These are phyloP conservation scores for Mycosarcoma mackinlayi DNA, from an alignment of 1,284 basidiomycete species.

Conservation along the genomic window DNA sequence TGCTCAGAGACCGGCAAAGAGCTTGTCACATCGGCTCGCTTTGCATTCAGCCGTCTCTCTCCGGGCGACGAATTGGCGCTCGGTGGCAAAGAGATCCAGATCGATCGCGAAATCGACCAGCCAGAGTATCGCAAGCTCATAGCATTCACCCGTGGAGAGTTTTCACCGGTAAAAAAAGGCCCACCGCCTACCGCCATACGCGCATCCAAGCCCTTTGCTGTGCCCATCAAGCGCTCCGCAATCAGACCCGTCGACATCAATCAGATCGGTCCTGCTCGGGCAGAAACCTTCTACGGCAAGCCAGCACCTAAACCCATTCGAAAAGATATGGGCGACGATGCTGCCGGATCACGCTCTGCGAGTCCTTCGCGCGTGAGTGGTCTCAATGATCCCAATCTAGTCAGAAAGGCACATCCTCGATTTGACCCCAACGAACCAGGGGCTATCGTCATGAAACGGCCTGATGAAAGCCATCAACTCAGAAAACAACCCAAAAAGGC, in stretches of 20 bases:
- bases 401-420: constrained; percentile 31
- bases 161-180: constrained; percentile 27
- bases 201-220: constrained; percentile 33
- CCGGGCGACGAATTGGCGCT: constrained; percentile 54
- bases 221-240: constrained; percentile 29
- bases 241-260: constrained; percentile 45
- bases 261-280: constrained; percentile 32
- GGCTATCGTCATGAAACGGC: constrained; percentile 87
- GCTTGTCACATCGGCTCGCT: constrained; percentile 35
- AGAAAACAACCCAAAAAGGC: constrained; percentile 76
- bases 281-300: constrained; percentile 48
- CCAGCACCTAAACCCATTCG: constrained; percentile 12
- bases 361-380: constrained; percentile 34
- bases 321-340: constrained; percentile 12
- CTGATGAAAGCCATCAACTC: constrained; percentile 76
- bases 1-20: constrained; percentile 56
- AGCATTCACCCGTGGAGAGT: constrained; percentile 36
- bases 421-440: constrained; percentile 69
- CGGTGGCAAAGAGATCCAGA: constrained; percentile 57
- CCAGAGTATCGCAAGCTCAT: constrained; percentile 30
- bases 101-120: constrained; percentile 38
- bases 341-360: constrained; percentile 8
- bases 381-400: constrained; percentile 36
- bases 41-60: constrained; percentile 35
- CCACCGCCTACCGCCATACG: constrained; percentile 35